These are phyloP conservation scores for Erodium texanum DNA, from an alignment of 441 rosid species.

Conservation along the genomic window DNA sequence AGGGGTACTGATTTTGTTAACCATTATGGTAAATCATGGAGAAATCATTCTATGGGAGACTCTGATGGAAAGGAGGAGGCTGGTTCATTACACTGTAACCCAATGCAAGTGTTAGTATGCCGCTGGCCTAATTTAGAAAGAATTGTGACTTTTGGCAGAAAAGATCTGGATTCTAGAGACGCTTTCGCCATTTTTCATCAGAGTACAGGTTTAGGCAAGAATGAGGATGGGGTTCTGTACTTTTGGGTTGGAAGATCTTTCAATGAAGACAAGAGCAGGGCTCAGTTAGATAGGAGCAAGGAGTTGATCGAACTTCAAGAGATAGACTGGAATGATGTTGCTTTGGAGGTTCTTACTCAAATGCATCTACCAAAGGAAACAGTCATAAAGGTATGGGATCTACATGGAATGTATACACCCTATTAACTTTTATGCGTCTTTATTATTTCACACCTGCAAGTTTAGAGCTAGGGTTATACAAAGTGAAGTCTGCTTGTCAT, in stretches of 20 bases:
- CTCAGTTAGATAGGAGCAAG: slow-evolving; percentile 35
- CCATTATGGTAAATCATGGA: slow-evolving; percentile 23
- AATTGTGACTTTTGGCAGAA: slow-evolving; percentile 30
- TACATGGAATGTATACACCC: slow-evolving; percentile 10
- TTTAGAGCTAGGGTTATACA: not conserved
- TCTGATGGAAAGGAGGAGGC: slow-evolving; percentile 18
- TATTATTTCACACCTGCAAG: not conserved
- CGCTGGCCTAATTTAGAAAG: slow-evolving; percentile 71
- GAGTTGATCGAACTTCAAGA: slow-evolving; percentile 24
- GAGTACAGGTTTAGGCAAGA: slow-evolving; percentile 31
- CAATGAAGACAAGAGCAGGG: slow-evolving; percentile 29
- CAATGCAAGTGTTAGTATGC: slow-evolving; percentile 36
- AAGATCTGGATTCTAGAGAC: slow-evolving; percentile 51
- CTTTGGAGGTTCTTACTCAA: slow-evolving; percentile 41
- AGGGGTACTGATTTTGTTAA: slow-evolving; percentile 28
- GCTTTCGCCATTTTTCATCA: slow-evolving; percentile 49
- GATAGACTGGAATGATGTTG: slow-evolving; percentile 53
- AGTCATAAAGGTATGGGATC: slow-evolving; percentile 45
- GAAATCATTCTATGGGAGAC: slow-evolving; percentile 18
- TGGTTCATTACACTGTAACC: slow-evolving; percentile 21
- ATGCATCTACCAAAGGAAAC: slow-evolving; percentile 57
- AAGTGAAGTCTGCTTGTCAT: not conserved
- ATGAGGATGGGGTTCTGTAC: slow-evolving; percentile 42
- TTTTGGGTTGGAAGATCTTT: slow-evolving; percentile 83
- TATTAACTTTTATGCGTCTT: not conserved